phyloP scores from a whole-genome alignment of 2,329 filamentous ascomycete species.

The Colletotrichum australisinense region DNA sequence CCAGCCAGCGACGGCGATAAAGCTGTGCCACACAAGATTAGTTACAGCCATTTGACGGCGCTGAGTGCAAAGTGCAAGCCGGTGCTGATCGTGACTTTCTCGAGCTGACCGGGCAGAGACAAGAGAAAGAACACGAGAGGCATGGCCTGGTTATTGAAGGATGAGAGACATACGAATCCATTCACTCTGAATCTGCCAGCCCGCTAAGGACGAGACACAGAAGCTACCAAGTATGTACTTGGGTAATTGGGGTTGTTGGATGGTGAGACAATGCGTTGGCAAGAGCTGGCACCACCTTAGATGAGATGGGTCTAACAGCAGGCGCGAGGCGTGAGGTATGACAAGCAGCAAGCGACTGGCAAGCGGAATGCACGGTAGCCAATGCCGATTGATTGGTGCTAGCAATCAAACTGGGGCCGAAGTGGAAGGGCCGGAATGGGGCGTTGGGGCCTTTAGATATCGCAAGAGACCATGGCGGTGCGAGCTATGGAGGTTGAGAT shows the following conservation, averaged over 20 bases:
- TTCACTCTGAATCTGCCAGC: slow-evolving; percentile 2
- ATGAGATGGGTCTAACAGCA: neutral
- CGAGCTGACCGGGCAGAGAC: neutral
- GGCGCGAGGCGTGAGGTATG: neutral
- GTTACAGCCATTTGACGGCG: slow-evolving; percentile 19
- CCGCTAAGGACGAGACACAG: neutral
- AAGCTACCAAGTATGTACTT: slow-evolving; percentile 1
- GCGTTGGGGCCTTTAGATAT: slow-evolving; percentile 17
- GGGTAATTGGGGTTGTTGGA: neutral
- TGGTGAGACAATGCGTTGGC: slow-evolving; percentile 17
- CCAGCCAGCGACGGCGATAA: slow-evolving; percentile 66
- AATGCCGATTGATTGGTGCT: neutral
- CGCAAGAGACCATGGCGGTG: slow-evolving; percentile 29
- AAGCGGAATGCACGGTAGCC: neutral
- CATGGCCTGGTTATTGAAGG: slow-evolving; percentile 3
- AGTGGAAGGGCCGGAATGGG: neutral
- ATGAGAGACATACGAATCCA: slow-evolving; percentile 30
- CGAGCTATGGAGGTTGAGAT: slow-evolving; percentile 8
- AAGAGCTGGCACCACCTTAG: neutral
- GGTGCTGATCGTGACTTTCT: neutral
- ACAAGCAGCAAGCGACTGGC: slow-evolving; percentile 2
- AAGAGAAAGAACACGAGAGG: neutral
- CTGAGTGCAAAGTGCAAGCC: neutral
- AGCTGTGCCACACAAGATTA: slow-evolving; percentile 49
- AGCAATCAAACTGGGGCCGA: slow-evolving; percentile 1